Base-by-base conservation (phyloP, 768 basidiomycete genomes). In the Macrolepiota fuliginosa region DNA sequence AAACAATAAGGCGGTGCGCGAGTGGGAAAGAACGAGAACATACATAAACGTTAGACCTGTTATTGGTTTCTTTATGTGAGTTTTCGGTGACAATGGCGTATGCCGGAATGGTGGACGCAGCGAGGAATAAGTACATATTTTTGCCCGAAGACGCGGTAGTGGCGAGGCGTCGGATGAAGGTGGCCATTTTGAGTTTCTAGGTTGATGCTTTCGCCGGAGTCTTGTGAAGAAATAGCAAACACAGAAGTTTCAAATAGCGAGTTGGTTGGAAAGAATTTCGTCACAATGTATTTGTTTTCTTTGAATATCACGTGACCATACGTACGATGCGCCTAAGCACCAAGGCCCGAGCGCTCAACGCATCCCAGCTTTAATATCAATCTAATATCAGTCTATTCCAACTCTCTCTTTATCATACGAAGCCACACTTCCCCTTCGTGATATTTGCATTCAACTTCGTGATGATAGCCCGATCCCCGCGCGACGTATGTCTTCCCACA, bases 91-190 rank as follows among this genome's bases (percentile, higher is more conserved):
- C 72, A 67, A 73, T 66, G 64, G 68, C 67, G 55, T 73, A 72
- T 42, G 68, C 58, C 51, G 70, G 70, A 62, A 70, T 53, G 52
- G 69, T 69, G 61, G 72, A 70, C 65, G 70, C 66, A 73, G 68
- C 68, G 49, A 71, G 63, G 69, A 37, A 64, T 35, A 74, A 73
- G 66, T 70, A 79, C 76, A 76, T 71, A 64, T 65, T 72, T 68
- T 69, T 74, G 51, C 73, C 74, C 42, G 72, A 63, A 39, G 81
- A 78, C 12, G 84, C 79, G 58, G 82, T 75, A 22, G 83, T 79
- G 7, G 76, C 72, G 62, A 85, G 84, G 55, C 81, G 77, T 55
- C 84, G 77, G 52, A 86, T 72, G 67, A 83, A 80, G 15, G 76
- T 76, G 7, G 78, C 78, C 83, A 85, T 84, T 67, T 67, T 71